Conservation (phyloP, 495 filamentous ascomycete species). For the Xylaria scruposa region DNA sequence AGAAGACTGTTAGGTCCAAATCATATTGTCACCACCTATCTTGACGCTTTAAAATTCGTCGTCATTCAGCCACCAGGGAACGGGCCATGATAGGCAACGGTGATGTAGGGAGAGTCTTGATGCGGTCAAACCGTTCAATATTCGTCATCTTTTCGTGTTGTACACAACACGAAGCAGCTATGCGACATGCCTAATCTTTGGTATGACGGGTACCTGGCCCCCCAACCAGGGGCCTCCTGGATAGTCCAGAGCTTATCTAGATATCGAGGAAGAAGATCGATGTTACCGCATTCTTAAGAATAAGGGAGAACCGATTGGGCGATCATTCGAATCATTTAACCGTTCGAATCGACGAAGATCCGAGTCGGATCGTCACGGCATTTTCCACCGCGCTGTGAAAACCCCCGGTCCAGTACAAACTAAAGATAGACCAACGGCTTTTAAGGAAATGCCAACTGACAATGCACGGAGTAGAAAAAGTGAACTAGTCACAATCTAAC, state of each 20-base stretch:
- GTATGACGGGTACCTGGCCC: background rate
- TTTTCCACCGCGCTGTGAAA: conserved; percentile 2
- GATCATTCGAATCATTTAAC: conserved; percentile 26
- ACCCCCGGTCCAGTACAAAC: background rate
- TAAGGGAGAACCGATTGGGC: conserved; percentile 19
- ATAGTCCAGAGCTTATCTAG: background rate
- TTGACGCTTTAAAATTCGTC: background rate
- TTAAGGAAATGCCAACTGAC: background rate
- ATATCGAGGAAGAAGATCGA: background rate
- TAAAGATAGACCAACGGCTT: background rate
- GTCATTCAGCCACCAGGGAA: background rate
- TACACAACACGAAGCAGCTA: background rate
- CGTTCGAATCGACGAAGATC: conserved; percentile 32
- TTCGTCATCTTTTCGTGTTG: background rate
- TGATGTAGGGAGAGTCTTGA: background rate
- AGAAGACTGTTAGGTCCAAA: background rate
- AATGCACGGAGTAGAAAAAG: background rate
- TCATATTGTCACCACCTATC: background rate
- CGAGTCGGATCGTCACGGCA: conserved; percentile 31
- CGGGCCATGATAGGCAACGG: background rate
- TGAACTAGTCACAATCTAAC: background rate
- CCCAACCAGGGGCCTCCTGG: background rate
- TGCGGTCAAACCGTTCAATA: background rate
- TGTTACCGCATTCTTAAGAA: background rate
- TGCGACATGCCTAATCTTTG: background rate